These are phyloP conservation scores for Penicillium cataractarum DNA, from an alignment of 495 filamentous ascomycete species.

Conservation along the genomic window DNA sequence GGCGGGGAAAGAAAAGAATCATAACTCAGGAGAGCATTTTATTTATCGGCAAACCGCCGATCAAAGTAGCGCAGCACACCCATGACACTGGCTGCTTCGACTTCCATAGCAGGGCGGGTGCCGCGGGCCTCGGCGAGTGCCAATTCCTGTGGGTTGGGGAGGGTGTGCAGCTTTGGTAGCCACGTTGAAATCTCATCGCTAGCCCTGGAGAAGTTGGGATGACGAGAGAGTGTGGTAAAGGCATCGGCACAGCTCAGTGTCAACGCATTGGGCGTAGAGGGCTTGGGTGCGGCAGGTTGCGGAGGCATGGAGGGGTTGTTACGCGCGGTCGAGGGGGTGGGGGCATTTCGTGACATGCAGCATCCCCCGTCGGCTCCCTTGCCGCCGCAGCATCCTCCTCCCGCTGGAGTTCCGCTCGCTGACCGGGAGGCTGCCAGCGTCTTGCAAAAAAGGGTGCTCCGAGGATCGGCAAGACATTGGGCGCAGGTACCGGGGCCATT, in stretches of 20 bases:
- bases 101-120: constrained; percentile 66
- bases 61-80: constrained; percentile 83
- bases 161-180: constrained; percentile 72
- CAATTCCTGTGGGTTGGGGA: constrained; percentile 48
- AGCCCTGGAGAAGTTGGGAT: constrained; percentile 77
- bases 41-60: constrained; percentile 65
- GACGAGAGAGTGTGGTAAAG: constrained; percentile 79
- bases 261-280: constrained; percentile 35
- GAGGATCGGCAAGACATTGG: constrained; percentile 76
- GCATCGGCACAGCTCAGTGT: constrained; percentile 73
- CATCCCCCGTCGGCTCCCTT: constrained; percentile 56
- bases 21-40: constrained; percentile 10
- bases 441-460: constrained; percentile 84
- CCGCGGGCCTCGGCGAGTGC: constrained; percentile 29
- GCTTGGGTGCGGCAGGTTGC: constrained; percentile 32
- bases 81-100: constrained; percentile 88
- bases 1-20: constrained; percentile 17
- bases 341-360: constrained; percentile 44
- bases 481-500: constrained; percentile 80
- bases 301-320: constrained; percentile 32
- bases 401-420: constrained; percentile 49
- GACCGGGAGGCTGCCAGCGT: constrained; percentile 69
- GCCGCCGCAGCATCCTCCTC: constrained; percentile 56
- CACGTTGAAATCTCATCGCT: constrained; percentile 74
- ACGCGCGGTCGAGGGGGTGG: constrained; percentile 31